Evolutionary conservation across 495 filamentous ascomycete genomes (phyloP).

Genomic region (Penicillium antarcticum): DNA sequence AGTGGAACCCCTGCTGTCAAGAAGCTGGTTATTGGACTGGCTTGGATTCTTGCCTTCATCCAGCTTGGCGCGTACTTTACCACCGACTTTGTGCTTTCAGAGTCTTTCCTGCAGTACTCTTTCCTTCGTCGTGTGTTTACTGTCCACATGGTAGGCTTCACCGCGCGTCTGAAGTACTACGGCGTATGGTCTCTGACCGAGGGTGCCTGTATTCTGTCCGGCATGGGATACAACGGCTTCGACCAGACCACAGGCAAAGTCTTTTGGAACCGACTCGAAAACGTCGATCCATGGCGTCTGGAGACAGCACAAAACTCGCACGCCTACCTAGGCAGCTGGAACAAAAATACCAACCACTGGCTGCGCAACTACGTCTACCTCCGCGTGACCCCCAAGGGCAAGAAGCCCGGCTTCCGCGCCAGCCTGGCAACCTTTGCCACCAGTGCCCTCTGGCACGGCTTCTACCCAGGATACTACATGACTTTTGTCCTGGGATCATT

Average conservation of each 20-base stretch:
- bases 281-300: slow-evolving; percentile 77
- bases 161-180: slow-evolving; percentile 86
- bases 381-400: slow-evolving; percentile 89
- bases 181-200: slow-evolving; percentile 93
- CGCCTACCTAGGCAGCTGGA: slow-evolving; percentile 88
- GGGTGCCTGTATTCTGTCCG: slow-evolving; percentile 90
- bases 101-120: slow-evolving; percentile 60
- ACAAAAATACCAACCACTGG: slow-evolving; percentile 98
- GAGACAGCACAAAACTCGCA: slow-evolving; percentile 89
- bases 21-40: slow-evolving; percentile 67
- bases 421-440: slow-evolving; percentile 92
- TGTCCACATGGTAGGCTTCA: slow-evolving; percentile 78
- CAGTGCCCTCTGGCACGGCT: slow-evolving; percentile 96
- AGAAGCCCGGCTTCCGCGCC: slow-evolving; percentile 94
- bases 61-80: slow-evolving; percentile 69
- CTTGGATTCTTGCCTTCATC: slow-evolving; percentile 79
- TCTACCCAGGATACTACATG: slow-evolving; percentile 95
- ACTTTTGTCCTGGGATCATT: slow-evolving; percentile 86
- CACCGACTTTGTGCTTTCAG: slow-evolving; percentile 53
- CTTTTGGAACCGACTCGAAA: slow-evolving; percentile 84
- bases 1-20: slow-evolving; percentile 80
- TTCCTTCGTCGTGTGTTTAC: slow-evolving; percentile 70
- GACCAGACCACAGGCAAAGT: slow-evolving; percentile 78
- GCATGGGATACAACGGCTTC: slow-evolving; percentile 91
- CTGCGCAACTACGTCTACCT: slow-evolving; percentile 93